Percentiles rank a stretch among this genome's conserved stretches.
phyloP scores from a whole-genome alignment of 768 basidiomycete genomes.

The Suillus sp. region DNA sequence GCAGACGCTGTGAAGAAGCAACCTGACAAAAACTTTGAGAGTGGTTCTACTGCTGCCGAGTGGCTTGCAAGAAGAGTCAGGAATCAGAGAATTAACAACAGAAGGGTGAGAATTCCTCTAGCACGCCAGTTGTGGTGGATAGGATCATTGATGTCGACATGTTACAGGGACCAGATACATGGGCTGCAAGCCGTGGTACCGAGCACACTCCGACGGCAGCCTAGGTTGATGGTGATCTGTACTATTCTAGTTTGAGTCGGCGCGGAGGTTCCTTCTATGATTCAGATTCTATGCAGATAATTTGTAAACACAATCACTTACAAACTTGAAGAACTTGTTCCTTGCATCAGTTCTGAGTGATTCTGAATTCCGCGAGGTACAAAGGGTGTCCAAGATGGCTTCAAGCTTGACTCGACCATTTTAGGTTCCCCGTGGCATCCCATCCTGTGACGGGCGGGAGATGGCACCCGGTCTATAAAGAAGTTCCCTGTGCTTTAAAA shows the following conservation, averaged over 20 bases:
- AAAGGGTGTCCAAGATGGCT: not conserved
- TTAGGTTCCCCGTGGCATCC: not conserved
- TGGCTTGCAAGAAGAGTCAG: constrained; percentile 46
- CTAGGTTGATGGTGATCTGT: constrained; percentile 7
- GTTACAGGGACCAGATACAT: constrained; percentile 33
- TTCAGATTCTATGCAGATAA: not conserved
- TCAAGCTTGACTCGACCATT: no score
- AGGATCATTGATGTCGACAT: not conserved
- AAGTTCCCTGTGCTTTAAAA: not conserved
- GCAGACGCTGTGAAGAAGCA: constrained; percentile 42
- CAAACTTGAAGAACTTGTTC: not conserved
- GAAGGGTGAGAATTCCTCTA: constrained; percentile 34
- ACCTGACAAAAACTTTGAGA: constrained; percentile 41
- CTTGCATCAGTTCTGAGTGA: not conserved
- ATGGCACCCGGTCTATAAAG: not conserved
- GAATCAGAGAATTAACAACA: constrained; percentile 44
- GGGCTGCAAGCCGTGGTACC: constrained; percentile 33
- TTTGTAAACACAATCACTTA: not conserved
- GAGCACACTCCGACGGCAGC: constrained; percentile 29
- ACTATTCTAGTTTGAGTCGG: not conserved
- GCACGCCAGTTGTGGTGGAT: not conserved
- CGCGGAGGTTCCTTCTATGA: not conserved
- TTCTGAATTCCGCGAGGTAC: not conserved
- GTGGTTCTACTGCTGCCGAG: constrained; percentile 38
- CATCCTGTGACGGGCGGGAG: not conserved